Evolutionary conservation across 177 flowering plant species (phyloP).

Genomic region (Vitis hybrid): DNA sequence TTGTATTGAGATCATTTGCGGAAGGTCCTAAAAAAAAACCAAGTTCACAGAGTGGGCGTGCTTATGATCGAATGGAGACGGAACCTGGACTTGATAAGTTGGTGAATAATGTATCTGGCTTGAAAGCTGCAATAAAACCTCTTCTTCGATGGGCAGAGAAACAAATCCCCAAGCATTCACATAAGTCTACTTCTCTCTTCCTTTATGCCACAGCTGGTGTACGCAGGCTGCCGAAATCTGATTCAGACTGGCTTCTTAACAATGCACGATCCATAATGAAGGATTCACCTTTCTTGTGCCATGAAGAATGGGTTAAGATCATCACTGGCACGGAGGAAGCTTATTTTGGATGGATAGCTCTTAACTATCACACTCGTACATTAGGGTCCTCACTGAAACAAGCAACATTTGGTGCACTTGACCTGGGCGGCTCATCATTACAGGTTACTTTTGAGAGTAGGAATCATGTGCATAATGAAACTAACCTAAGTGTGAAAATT

Average conservation of each 20-base stretch:
- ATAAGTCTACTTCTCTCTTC: conserved; percentile 72
- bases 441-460: conserved; percentile 93
- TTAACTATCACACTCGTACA: conserved; percentile 66
- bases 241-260: conserved; percentile 85
- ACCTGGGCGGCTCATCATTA: conserved; percentile 95
- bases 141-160: conserved; percentile 90
- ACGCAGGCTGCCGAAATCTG: conserved; percentile 69
- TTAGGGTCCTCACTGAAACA: conserved; percentile 61
- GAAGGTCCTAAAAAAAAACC: conserved; percentile 46
- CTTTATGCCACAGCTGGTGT: conserved; percentile 97
- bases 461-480: conserved; percentile 43
- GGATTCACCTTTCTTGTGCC: conserved; percentile 66
- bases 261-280: conserved; percentile 79
- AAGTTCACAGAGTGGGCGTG: conserved; percentile 63
- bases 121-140: conserved; percentile 73
- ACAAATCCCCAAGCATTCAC: conserved; percentile 82
- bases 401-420: conserved; percentile 92
- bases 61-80: conserved; percentile 95
- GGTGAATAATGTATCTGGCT: conserved; percentile 74
- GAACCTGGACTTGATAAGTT: conserved; percentile 95
- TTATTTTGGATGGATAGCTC: conserved; percentile 97
- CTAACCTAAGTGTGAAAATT: conserved; percentile 71
- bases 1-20: conserved; percentile 55
- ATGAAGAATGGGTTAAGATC: conserved; percentile 76
- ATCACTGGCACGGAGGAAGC: conserved; percentile 96